Evolutionary conservation across 2,329 filamentous ascomycete genomes (phyloP).

Genomic region (Magnaporthales sp.): DNA sequence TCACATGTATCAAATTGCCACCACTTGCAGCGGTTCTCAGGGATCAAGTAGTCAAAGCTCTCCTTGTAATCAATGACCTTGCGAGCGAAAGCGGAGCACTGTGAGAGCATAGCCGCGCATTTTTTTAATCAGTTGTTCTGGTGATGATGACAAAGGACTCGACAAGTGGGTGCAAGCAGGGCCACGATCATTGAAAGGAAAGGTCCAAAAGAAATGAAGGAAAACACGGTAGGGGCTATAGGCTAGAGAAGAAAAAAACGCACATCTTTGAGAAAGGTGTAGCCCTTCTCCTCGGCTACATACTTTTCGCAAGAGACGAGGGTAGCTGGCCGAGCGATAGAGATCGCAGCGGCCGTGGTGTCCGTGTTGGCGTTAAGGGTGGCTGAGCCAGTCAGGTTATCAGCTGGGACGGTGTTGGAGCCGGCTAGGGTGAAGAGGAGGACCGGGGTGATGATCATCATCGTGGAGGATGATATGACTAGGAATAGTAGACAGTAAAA

Average conservation of each 20-base stretch:
- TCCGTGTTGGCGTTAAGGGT: background rate
- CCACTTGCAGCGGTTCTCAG: background rate
- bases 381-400: background rate
- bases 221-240: background rate
- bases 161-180: background rate
- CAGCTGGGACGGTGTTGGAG: background rate
- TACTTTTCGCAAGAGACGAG: background rate
- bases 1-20: background rate
- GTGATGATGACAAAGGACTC: background rate
- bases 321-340: background rate
- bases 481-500: background rate
- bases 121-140: background rate
- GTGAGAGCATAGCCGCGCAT: background rate
- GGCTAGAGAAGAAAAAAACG: background rate
- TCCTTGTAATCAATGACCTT: background rate
- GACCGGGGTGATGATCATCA: background rate
- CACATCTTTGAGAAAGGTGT: background rate
- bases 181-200: background rate
- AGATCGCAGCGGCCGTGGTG: background rate
- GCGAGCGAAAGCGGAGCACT: background rate
- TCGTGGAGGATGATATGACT: background rate
- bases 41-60: background rate
- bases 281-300: background rate
- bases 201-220: background rate
- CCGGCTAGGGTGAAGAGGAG: background rate